Evolutionary conservation across 306 rosid genomes (phyloP), one percentile per base, ranked within the genome.

Genomic region (Prinsepia uniflora): DNA sequence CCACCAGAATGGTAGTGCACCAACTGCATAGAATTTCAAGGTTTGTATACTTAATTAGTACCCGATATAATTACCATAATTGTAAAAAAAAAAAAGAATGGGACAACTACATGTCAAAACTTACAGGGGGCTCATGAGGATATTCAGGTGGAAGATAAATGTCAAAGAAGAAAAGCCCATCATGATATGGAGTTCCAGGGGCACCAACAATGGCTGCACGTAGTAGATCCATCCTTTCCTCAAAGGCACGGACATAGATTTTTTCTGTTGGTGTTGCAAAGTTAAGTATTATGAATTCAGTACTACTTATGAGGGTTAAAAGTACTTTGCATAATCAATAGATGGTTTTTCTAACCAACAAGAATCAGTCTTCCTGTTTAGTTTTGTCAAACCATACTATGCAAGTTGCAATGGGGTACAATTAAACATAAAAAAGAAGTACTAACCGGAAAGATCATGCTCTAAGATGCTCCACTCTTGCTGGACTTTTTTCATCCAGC

Each of bases 101-200:
- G 48, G 30, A 72, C 72, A 63, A 70, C 30, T 41, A 61, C 39
- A 65, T 67, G 67, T 30, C 62, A 72, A 74, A 77, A 76, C 96
- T 91, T 87, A 94, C 99, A 8, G 99, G 99, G 55, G 97, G 97
- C 64, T 83, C 86, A 48, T 64, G 81, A 19, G 99, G 99, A 84
- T 89, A 95, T 68, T 85, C 83, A 0, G 89, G 90, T 78, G 99
- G 97, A 75, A 95, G 91, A 73, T 63, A 76, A 72, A 95, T 85
- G 72, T 95, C 99, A 19, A 95, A 95, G 84, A 86, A 91, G 83
- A 95, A 95, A 75, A 95, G 69, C 5, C 99, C 99, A 18, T 95
- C 92, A 20, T 95, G 96, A 76, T 95, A 95, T 56, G 99, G 99
- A 62, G 99, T 95, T 81, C 99, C 96, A 47, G 97, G 84, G 57